These are phyloP conservation scores for Flaveria robusta DNA, from an alignment of 129 eudicot genomes.

Conservation along the genomic window DNA sequence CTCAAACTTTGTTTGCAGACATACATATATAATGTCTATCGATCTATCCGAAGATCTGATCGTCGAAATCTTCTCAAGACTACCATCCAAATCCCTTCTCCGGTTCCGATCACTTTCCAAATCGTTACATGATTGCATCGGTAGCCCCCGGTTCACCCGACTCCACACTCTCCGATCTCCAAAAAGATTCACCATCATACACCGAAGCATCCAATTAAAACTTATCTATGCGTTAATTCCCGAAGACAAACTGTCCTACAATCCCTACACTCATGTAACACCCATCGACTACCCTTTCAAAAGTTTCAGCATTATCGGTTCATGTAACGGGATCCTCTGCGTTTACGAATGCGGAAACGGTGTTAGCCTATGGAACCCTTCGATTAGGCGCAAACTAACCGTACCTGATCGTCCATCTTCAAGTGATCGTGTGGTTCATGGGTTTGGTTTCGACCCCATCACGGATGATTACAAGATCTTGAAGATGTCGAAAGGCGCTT, in stretches of 20 bases:
- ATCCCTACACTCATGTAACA: background rate
- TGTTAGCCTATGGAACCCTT: slow-evolving; percentile 14
- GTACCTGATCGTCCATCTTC: background rate
- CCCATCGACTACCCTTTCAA: background rate
- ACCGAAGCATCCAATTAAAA: background rate
- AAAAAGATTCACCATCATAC: background rate
- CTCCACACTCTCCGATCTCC: slow-evolving; percentile 17
- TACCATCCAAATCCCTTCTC: slow-evolving; percentile 38
- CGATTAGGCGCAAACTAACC: slow-evolving; percentile 3
- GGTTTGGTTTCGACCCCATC: slow-evolving; percentile 22
- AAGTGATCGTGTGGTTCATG: background rate
- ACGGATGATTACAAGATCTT: slow-evolving; percentile 19
- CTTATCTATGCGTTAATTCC: background rate
- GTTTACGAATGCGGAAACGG: background rate
- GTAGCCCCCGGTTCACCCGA: slow-evolving; percentile 30
- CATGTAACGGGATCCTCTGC: slow-evolving; percentile 11
- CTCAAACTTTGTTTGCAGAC: too few species aligned
- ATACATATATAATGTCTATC: background rate
- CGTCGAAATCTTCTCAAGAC: slow-evolving; percentile 29
- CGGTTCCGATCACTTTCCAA: slow-evolving; percentile 42
- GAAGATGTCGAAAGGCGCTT: background rate
- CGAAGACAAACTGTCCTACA: background rate
- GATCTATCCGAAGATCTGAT: slow-evolving; percentile 31
- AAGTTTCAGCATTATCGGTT: background rate
- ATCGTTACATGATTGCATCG: slow-evolving; percentile 29